Evolutionary conservation across 208 protist species (phyloP), one percentile per base, ranked within the genome.

Genomic region (Borovskyia barvae): DNA sequence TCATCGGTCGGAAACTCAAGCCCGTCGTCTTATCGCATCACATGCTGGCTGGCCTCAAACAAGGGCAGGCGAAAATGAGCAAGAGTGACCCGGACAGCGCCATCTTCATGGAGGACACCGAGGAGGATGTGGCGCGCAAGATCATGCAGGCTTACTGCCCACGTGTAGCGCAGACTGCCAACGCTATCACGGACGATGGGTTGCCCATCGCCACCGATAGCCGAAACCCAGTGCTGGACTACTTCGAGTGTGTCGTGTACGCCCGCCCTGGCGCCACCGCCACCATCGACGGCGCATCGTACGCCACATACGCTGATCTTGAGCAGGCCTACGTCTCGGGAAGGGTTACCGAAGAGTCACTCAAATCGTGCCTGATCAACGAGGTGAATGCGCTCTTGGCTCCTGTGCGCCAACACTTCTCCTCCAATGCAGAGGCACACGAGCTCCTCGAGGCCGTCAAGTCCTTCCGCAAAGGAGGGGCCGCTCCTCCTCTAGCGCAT

Each of bases 31-130:
- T 99, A 11, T 99, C 98, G 11, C 97, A 99, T 66, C 93, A 98
- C 79, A 99, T 99, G 97, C 85, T 99, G 7, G 75, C 90, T 26
- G 97, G 97, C 14, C 87, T 99, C 3, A 93, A 94, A 56, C 74
- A 98, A 61, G 96, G 97, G 0, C 93, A 98, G 64, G 87, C 85
- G 32, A 99, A 99, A 75, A 99, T 99, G 98, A 98, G 91, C 56
- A 99, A 99, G 76, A 98, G 94, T 28, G 93, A 99, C 64, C 96
- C 97, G 11, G 95, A 99, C 57, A 98, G 95, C 47, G 98, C 99
- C 50, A 99, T 99, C 55, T 99, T 99, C 66, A 99, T 99, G 97
- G 98, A 99, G 67, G 98, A 99, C 67, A 79, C 72, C 37, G 72
- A 52, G 11, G 93, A 96, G 54, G 97, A 99, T 40, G 97, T 99